Evolutionary conservation across 495 filamentous ascomycete genomes (phyloP).

Genomic region (Hypoxylon cercidicola): DNA sequence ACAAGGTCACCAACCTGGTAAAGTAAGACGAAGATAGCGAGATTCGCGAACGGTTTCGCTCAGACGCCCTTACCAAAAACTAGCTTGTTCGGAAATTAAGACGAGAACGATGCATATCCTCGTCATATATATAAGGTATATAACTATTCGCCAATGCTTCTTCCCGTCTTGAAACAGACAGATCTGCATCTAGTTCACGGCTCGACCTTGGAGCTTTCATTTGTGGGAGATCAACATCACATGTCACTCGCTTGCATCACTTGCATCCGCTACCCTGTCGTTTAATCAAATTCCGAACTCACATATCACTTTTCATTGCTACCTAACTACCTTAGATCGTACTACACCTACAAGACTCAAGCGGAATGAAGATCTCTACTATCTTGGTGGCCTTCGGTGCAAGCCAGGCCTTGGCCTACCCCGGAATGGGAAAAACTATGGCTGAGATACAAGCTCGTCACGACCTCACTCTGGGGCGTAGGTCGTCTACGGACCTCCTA

Average conservation of each 20-base stretch:
- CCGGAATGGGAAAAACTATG: conserved; percentile 42
- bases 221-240: conserved; percentile 7
- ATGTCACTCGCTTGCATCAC: conserved; percentile 6
- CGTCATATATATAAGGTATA: conserved; percentile 9
- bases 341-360: neutral
- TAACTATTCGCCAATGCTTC: neutral
- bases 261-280: neutral
- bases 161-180: neutral
- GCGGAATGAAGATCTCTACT: conserved; percentile 26
- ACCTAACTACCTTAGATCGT: conserved; percentile 8
- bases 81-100: neutral
- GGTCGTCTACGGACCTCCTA: conserved; percentile 43
- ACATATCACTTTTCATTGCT: conserved; percentile 2
- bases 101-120: neutral
- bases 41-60: conserved; percentile 1
- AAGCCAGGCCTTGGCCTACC: conserved; percentile 35
- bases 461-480: conserved; percentile 26
- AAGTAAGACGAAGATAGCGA: neutral
- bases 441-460: conserved; percentile 36
- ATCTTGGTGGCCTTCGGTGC: conserved; percentile 19
- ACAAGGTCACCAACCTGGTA: too few relatives aligned
- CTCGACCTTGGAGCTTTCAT: conserved; percentile 8
- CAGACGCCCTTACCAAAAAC: neutral
- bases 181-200: conserved; percentile 15
- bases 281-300: neutral